Evolutionary conservation across 306 rosid genomes (phyloP).

Genomic region (Quercus glauca): DNA sequence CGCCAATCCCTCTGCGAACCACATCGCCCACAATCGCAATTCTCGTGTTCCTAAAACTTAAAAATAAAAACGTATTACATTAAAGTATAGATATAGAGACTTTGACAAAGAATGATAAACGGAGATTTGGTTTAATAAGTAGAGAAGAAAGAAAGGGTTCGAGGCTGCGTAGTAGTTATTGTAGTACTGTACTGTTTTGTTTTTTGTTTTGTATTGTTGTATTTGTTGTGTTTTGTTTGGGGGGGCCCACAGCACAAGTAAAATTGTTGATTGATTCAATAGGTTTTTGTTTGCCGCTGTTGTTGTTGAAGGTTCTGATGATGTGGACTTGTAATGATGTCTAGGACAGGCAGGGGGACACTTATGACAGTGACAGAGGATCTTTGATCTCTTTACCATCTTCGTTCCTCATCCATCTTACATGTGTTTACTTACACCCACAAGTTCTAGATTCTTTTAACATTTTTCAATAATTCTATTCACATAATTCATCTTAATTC

Average conservation of each 20-base stretch:
- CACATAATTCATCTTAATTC: too few species aligned
- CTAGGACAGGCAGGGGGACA: constrained; percentile 56
- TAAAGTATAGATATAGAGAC: background rate
- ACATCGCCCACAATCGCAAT: constrained; percentile 30
- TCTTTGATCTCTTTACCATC: constrained; percentile 11
- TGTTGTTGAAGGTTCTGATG: constrained; percentile 48
- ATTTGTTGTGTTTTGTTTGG: background rate
- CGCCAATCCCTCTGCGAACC: constrained; percentile 8
- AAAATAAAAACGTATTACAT: background rate
- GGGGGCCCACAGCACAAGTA: constrained; percentile 23
- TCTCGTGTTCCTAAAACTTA: constrained; percentile 37
- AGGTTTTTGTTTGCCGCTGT: background rate
- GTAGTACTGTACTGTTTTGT: background rate
- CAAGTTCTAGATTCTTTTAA: background rate
- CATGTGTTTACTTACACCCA: background rate
- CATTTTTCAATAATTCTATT: too few species aligned
- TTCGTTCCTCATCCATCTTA: too few species aligned
- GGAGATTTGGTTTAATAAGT: constrained; percentile 42
- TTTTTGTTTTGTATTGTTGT: constrained; percentile 14
- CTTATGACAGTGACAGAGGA: constrained; percentile 31
- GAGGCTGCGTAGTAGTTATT: too few species aligned
- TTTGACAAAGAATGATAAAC: constrained; percentile 17
- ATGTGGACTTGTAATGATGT: constrained; percentile 49
- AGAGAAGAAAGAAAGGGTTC: too few species aligned
- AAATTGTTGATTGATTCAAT: constrained; percentile 9